A percentile compares a stretch with the other conserved stretches of the same genome.
Conservation (phyloP, 2,329 filamentous ascomycete species). For the Alternaria sp. region DNA sequence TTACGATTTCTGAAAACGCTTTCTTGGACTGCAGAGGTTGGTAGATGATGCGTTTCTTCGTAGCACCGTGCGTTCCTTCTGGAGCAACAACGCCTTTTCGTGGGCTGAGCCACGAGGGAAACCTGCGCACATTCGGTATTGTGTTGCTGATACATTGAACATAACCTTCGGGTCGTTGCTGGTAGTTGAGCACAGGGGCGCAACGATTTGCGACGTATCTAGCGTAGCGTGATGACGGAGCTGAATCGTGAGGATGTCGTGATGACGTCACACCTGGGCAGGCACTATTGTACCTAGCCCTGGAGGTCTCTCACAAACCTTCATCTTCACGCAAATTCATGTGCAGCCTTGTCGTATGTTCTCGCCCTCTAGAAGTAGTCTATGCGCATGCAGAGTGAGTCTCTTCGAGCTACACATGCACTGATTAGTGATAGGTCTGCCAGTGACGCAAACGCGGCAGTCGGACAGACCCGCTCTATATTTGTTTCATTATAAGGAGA, state of each 20-base stretch:
- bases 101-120: no score
- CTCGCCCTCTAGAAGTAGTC: neutral
- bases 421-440: neutral
- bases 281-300: no score
- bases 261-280: neutral
- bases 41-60: neutral
- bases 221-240: neutral
- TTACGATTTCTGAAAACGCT: no score
- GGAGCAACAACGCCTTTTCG: neutral
- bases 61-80: neutral
- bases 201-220: neutral
- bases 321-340: neutral
- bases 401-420: neutral
- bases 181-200: no score
- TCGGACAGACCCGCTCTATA: neutral
- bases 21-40: neutral
- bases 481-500: conserved; percentile 2
- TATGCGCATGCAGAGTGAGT: neutral
- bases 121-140: no score
- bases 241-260: neutral
- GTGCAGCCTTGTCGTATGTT: accelerated
- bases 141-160: no score
- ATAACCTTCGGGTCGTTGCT: no score
- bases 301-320: neutral
- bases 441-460: neutral